Conservation (phyloP, 1,139 yeast species). For the Candida pseudoviswanathii region DNA sequence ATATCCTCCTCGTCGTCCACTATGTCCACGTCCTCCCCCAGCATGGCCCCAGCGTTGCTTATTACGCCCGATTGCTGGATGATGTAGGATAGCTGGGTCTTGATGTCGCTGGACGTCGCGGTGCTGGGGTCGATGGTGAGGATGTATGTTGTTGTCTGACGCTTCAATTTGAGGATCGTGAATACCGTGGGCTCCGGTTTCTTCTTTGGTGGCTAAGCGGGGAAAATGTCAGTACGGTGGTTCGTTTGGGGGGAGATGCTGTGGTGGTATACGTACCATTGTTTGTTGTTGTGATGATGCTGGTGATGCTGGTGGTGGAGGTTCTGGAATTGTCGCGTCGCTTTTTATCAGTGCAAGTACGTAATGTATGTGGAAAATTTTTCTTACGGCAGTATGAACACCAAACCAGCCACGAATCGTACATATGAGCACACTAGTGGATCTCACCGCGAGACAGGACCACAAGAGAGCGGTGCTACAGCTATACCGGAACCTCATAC, state of each 20-base stretch:
- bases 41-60: constrained; percentile 20
- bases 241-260: too few species aligned
- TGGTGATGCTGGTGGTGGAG: too few species aligned
- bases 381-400: too few species aligned
- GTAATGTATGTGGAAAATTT: too few species aligned
- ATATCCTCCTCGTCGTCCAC: constrained; percentile 22
- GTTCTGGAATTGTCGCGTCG: too few species aligned
- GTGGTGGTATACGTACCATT: constrained; percentile 13
- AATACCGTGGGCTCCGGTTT: constrained; percentile 17
- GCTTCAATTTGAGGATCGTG: constrained; percentile 47
- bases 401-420: too few species aligned
- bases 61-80: constrained; percentile 55
- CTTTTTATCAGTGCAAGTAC: too few species aligned
- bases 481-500: constrained; percentile 24
- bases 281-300: background rate
- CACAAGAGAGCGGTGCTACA: constrained; percentile 12
- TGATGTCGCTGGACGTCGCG: constrained; percentile 29
- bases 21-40: constrained; percentile 24
- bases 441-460: background rate
- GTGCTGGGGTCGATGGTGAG: constrained; percentile 31
- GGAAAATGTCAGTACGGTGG: background rate
- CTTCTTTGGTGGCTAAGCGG: constrained; percentile 34
- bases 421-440: constrained; percentile 6
- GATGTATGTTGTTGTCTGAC: constrained; percentile 45
- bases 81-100: constrained; percentile 32